These are phyloP conservation scores for Medicago lupulina DNA, from an alignment of 306 rosid genomes.

Conservation along the genomic window DNA sequence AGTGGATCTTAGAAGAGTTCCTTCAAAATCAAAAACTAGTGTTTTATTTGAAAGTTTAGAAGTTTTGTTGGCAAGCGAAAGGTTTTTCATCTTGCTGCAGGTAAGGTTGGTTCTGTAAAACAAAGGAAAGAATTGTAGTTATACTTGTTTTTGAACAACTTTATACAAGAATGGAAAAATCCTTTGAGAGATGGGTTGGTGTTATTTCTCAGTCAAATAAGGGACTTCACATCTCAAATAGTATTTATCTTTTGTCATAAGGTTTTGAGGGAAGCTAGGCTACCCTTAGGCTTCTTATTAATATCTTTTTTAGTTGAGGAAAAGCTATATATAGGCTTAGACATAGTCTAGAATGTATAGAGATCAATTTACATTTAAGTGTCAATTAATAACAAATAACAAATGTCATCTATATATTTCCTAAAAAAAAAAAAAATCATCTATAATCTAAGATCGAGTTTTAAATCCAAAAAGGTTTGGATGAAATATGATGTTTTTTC, in stretches of 20 bases:
- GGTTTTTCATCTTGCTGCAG: slow-evolving; percentile 33
- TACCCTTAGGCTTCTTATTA: background rate
- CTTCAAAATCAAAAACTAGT: slow-evolving; percentile 61
- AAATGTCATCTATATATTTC: too few relatives aligned
- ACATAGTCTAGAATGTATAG: too few relatives aligned
- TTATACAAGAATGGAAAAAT: background rate
- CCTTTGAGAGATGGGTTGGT: background rate
- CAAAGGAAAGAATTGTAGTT: background rate
- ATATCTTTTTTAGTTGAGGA: too few relatives aligned
- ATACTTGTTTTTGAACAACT: background rate
- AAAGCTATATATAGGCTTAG: too few relatives aligned
- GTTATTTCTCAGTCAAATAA: background rate
- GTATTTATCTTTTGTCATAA: background rate
- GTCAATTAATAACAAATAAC: too few relatives aligned
- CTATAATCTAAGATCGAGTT: too few relatives aligned
- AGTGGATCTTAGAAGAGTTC: slow-evolving; percentile 52
- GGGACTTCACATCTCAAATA: background rate
- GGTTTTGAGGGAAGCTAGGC: background rate
- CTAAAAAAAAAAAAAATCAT: too few relatives aligned
- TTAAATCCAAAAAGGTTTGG: too few relatives aligned
- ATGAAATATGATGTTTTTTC: too few relatives aligned
- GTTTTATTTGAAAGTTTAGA: slow-evolving; percentile 39
- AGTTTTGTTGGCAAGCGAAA: background rate
- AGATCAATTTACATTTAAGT: too few relatives aligned
- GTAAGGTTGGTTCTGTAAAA: background rate